Percentiles rank a stretch among this genome's conserved stretches.
Evolutionary conservation across 352 stramenopile species (phyloP).

Genomic region (Globisporangium polare): DNA sequence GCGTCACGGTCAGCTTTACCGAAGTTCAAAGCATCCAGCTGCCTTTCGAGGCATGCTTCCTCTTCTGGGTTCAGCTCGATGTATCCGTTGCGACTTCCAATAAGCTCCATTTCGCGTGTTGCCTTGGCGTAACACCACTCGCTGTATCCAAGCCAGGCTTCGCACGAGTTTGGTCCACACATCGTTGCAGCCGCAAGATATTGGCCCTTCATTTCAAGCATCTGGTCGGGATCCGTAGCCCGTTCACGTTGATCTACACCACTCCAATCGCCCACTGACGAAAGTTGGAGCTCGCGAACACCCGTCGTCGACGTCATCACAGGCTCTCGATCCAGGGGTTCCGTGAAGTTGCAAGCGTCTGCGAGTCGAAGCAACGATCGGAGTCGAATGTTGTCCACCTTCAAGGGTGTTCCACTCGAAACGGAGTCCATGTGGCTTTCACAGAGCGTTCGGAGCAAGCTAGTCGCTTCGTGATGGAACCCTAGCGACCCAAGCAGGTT

Average conservation of each 20-base stretch:
- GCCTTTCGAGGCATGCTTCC: conserved; percentile 28
- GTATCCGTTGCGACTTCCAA: conserved; percentile 45
- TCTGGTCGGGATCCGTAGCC: conserved; percentile 19
- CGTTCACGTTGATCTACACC: background rate
- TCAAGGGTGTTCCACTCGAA: background rate
- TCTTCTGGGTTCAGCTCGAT: conserved; percentile 45
- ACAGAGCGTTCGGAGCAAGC: conserved; percentile 27
- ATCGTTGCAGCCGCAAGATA: conserved; percentile 27
- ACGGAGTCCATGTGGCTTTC: conserved; percentile 3
- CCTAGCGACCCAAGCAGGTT: conserved; percentile 34
- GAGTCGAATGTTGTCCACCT: background rate
- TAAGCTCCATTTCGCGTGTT: conserved; percentile 32
- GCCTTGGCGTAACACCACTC: conserved; percentile 70
- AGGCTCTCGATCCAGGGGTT: conserved; percentile 17
- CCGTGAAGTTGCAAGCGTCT: conserved; percentile 14
- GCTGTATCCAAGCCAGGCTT: conserved; percentile 60
- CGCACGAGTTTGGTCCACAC: conserved; percentile 30
- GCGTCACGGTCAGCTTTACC: conserved; percentile 24
- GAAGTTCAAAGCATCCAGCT: conserved; percentile 42
- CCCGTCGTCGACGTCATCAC: background rate
- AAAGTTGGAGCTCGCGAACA: background rate
- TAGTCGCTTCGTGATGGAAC: conserved; percentile 25
- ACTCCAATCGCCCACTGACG: background rate
- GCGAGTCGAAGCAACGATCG: conserved; percentile 31
- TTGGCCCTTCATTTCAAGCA: conserved; percentile 9